phyloP scores from a whole-genome alignment of 1,139 yeast genomes.

The Nakaseomyces sp. region DNA sequence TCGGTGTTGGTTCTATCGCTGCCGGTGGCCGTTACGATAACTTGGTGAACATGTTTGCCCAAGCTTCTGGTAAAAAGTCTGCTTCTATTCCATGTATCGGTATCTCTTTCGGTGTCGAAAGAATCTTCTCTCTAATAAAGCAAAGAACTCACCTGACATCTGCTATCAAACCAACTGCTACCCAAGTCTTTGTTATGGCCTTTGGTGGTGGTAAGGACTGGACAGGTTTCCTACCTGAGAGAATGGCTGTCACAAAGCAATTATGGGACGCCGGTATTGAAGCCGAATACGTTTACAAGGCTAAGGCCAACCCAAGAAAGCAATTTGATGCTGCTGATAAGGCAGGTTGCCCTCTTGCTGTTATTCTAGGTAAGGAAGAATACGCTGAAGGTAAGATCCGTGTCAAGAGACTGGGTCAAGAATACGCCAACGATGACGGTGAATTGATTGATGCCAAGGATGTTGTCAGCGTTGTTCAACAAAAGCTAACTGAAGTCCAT shows the following conservation, averaged over 20 bases:
- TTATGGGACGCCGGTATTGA: slow-evolving; percentile 87
- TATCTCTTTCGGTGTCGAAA: slow-evolving; percentile 91
- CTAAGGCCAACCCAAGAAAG: slow-evolving; percentile 87
- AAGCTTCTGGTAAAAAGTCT: slow-evolving; percentile 64
- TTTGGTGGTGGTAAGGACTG: slow-evolving; percentile 97
- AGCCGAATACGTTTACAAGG: slow-evolving; percentile 82
- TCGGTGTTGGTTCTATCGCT: slow-evolving; percentile 96
- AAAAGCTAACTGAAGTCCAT: slow-evolving; percentile 39
- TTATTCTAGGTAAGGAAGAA: slow-evolving; percentile 92
- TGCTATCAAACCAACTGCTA: slow-evolving; percentile 67
- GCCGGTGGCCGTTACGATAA: slow-evolving; percentile 98
- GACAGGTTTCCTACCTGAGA: slow-evolving; percentile 84
- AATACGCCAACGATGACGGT: slow-evolving; percentile 83
- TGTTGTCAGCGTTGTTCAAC: slow-evolving; percentile 47
- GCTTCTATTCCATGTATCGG: slow-evolving; percentile 94
- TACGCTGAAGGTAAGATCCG: slow-evolving; percentile 66
- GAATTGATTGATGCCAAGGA: slow-evolving; percentile 58
- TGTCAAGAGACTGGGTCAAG: slow-evolving; percentile 81
- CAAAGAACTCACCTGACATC: slow-evolving; percentile 54
- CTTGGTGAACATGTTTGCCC: slow-evolving; percentile 91
- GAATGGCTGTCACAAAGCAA: slow-evolving; percentile 74
- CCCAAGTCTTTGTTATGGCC: slow-evolving; percentile 94
- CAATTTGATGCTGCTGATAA: slow-evolving; percentile 97
- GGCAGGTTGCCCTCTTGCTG: slow-evolving; percentile 83
- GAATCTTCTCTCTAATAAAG: slow-evolving; percentile 82